Percentiles rank a stretch among this genome's conserved stretches.
Conservation (phyloP, 2,329 filamentous ascomycete species). For the Cytospora chrysosperma region DNA sequence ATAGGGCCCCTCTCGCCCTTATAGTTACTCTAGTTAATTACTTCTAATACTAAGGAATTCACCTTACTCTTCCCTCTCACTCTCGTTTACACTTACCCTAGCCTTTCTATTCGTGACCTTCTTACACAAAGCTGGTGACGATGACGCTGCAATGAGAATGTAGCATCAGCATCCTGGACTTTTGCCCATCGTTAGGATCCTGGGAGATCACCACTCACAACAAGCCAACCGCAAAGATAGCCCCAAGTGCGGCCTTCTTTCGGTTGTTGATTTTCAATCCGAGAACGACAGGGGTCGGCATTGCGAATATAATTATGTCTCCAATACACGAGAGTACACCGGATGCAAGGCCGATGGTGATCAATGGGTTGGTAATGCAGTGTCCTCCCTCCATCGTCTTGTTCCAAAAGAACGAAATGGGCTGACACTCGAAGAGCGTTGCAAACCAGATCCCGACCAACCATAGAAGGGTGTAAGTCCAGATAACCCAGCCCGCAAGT, state of each 20-base stretch:
- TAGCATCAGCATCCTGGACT: background rate
- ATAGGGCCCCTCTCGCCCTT: too few species aligned
- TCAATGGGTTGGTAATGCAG: background rate
- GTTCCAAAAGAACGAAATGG: background rate
- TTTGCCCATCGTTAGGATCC: background rate
- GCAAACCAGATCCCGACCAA: background rate
- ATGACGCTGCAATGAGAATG: slow-evolving; percentile 6
- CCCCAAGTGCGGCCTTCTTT: background rate
- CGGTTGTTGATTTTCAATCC: background rate
- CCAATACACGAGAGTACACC: background rate
- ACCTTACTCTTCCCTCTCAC: too few species aligned
- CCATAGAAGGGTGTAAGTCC: background rate
- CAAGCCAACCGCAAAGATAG: background rate
- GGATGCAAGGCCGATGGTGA: background rate
- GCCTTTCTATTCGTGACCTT: too few species aligned
- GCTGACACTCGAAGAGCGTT: background rate
- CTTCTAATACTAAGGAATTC: too few species aligned
- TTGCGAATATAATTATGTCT: background rate
- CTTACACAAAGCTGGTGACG: slow-evolving; percentile 17
- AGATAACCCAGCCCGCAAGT: background rate
- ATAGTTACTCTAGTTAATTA: too few species aligned
- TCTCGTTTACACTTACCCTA: too few species aligned
- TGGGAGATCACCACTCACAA: background rate
- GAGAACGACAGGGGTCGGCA: background rate
- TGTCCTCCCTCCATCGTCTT: background rate